Evolutionary conservation across 2,329 filamentous ascomycete genomes (phyloP).

Genomic region (Beauveria sp.): DNA sequence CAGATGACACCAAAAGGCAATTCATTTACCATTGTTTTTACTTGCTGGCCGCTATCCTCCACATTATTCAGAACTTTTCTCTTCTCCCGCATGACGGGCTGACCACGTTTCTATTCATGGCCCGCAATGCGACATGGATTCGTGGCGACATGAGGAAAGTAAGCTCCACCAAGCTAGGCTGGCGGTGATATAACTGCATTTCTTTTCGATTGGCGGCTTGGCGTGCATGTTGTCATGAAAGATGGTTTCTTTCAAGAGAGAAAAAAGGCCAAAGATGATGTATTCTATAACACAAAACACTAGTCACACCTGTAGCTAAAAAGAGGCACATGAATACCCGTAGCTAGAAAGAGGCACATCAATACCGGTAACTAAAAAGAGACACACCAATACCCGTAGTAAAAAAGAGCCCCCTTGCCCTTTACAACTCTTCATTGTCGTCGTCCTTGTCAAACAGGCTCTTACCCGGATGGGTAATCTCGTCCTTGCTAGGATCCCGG

Average conservation of each 20-base stretch:
- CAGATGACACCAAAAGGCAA: neutral
- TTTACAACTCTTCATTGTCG: neutral
- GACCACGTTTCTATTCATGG: conserved; percentile 1
- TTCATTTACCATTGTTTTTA: too few relatives aligned
- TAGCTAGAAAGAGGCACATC: neutral
- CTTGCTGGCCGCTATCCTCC: neutral
- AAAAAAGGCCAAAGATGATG: neutral
- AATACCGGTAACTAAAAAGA: neutral
- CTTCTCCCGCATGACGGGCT: neutral
- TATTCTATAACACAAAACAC: neutral
- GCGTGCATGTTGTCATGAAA: neutral
- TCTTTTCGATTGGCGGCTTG: conserved; percentile 5
- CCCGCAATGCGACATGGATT: neutral
- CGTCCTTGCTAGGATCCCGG: conserved; percentile 53
- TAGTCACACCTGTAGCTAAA: neutral
- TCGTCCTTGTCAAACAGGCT: neutral
- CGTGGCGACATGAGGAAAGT: neutral
- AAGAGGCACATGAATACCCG: neutral
- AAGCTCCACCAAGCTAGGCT: neutral
- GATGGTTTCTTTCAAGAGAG: neutral
- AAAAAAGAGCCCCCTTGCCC: neutral
- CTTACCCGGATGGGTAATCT: conserved; percentile 32
- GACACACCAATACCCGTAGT: neutral
- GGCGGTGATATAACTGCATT: neutral
- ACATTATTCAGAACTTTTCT: neutral